Conservation (phyloP, 208 protist genomes). For the Acanthamoeba triangularis region DNA sequence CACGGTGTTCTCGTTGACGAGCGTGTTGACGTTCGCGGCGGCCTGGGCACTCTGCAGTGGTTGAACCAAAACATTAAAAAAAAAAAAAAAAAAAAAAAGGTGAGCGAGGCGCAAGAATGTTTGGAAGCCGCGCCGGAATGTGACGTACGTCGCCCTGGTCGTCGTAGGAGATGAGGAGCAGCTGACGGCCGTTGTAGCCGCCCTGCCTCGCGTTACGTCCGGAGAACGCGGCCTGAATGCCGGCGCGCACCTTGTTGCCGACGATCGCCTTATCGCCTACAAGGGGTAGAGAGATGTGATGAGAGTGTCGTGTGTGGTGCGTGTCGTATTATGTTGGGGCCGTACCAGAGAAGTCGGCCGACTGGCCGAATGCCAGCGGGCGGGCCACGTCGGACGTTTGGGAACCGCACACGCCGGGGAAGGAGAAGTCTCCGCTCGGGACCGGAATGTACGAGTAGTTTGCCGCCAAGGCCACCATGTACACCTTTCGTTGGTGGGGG, state of each 20-base stretch:
- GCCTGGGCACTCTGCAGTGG: not conserved
- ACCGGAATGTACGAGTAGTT: slow-evolving; percentile 23
- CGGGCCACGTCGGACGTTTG: slow-evolving; percentile 31
- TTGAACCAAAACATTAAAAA: too few relatives aligned
- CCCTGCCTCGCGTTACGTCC: slow-evolving; percentile 1
- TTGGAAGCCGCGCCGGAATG: not conserved
- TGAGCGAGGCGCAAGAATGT: not conserved
- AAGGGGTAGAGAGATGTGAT: not conserved
- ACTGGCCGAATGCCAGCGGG: slow-evolving; percentile 37
- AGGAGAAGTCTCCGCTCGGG: not conserved
- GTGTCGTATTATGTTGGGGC: not conserved
- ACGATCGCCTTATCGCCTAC: not conserved
- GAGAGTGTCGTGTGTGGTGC: not conserved
- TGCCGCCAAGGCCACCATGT: not conserved
- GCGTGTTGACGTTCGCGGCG: not conserved
- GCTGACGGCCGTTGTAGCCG: slow-evolving; percentile 44
- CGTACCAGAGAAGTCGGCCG: slow-evolving; percentile 23
- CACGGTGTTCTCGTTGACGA: not conserved
- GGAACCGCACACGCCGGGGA: slow-evolving; percentile 55
- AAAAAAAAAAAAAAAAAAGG: not conserved
- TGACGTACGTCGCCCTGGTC: slow-evolving; percentile 25
- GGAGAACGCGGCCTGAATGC: slow-evolving; percentile 38
- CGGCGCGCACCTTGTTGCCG: slow-evolving; percentile 20
- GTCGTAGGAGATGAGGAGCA: slow-evolving; percentile 64
- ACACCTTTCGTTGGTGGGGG: not conserved